These are phyloP conservation scores for Wickerhamomyces queroliae DNA, from an alignment of 805 yeast genomes.

Conservation along the genomic window DNA sequence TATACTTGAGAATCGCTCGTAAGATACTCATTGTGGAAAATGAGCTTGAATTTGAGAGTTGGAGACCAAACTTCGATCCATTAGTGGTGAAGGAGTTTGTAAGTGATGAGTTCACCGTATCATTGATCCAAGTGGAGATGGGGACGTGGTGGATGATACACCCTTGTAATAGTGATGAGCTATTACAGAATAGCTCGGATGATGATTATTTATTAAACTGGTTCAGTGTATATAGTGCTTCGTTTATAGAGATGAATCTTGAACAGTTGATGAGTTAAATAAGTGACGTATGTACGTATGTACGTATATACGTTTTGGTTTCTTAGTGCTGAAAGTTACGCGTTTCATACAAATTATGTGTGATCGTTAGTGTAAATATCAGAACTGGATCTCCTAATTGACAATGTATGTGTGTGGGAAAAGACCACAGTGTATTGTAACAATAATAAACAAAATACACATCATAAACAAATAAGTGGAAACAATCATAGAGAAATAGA, in stretches of 20 bases:
- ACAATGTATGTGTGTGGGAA: constrained; percentile 9
- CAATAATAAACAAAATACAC: neutral
- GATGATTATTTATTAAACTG: constrained; percentile 19
- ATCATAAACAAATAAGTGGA: neutral
- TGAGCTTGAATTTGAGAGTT: neutral
- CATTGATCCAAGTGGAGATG: constrained; percentile 6
- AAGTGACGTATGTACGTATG: too few species aligned
- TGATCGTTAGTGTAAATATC: neutral
- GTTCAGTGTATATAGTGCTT: constrained; percentile 22
- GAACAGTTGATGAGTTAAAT: neutral
- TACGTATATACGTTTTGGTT: too few species aligned
- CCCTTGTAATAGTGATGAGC: constrained; percentile 32
- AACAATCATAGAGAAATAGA: neutral
- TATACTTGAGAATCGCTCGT: neutral
- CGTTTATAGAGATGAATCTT: neutral
- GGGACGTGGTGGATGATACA: constrained; percentile 27
- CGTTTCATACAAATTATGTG: constrained; percentile 1
- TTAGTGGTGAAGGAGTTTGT: neutral
- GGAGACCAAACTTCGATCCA: neutral
- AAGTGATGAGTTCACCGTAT: neutral
- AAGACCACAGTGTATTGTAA: too few species aligned
- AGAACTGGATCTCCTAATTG: neutral
- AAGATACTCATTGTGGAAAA: neutral
- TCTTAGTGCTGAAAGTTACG: constrained; percentile 10
- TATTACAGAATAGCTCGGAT: constrained; percentile 19